phyloP scores from a whole-genome alignment of 495 filamentous ascomycete genomes.

The Xylaria scruposa region DNA sequence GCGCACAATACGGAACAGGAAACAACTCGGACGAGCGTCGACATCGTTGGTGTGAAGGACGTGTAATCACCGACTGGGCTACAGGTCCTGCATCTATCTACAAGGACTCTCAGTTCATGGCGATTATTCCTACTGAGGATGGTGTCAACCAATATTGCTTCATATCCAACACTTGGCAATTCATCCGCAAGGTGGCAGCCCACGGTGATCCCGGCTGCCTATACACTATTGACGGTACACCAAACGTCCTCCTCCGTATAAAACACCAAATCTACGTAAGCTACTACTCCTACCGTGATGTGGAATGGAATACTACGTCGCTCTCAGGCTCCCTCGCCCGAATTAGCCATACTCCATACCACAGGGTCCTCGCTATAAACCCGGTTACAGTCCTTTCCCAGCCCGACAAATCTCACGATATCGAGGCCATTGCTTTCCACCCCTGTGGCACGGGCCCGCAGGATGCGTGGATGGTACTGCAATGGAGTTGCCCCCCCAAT shows the following conservation, averaged over 20 bases:
- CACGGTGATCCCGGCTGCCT: not conserved
- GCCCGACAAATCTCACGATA: conserved; percentile 8
- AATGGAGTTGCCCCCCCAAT: conserved; percentile 24
- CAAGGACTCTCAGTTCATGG: conserved; percentile 19
- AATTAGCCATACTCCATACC: not conserved
- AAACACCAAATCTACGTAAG: not conserved
- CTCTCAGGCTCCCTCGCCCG: conserved; percentile 14
- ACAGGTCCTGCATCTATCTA: conserved; percentile 31
- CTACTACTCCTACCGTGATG: no score
- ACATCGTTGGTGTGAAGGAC: conserved; percentile 16
- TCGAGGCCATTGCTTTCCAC: conserved; percentile 32
- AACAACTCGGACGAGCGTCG: not conserved
- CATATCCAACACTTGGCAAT: not conserved
- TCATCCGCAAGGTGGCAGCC: not conserved
- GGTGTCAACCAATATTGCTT: conserved; percentile 19
- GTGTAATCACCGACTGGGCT: conserved; percentile 10
- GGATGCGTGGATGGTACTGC: conserved; percentile 33
- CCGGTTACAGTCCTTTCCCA: conserved; percentile 30
- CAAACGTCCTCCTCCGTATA: not conserved
- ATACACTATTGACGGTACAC: not conserved
- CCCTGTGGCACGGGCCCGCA: conserved; percentile 25
- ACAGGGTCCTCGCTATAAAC: conserved; percentile 8
- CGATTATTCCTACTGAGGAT: conserved; percentile 18
- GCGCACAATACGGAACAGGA: not conserved
- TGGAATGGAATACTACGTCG: no score